Evolutionary conservation across 805 yeast genomes (phyloP), one percentile per base, ranked within the genome.

Genomic region (Ascoidea asiatica): DNA sequence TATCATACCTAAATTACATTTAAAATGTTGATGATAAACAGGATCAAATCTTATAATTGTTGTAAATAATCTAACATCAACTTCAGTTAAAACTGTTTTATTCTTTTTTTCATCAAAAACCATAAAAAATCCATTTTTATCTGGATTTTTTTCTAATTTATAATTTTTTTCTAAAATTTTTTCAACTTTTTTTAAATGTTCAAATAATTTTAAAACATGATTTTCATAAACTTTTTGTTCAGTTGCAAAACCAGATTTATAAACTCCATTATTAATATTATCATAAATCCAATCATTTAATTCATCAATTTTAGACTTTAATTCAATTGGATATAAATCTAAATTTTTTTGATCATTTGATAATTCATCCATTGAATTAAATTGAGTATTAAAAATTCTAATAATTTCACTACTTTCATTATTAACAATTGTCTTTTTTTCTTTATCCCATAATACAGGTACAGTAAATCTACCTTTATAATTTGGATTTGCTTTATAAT

Each of bases 21-120:
- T 92, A 75, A 90, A 92, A 62, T 90, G 97, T 62, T 89, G 95
- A 44, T 82, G 90, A 58, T 90, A 90, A 19, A 88, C 95, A 1
- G 94, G 83, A 60, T 90, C 97, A 56, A 90, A 90, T 55, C 98
- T 76, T 39, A 87, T 70, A 47, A 90, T 79, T 2, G 97, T 90
- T 20, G 96, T 78, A 65, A 66, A 90, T 42, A 90, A 73, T 51
- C 97, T 72, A 46, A 90, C 70, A 60, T 90, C 98, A 5, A 95
- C 95, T 64, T 90, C 96, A 1, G 97, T 89, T 44, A 90, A 64
- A n/a, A n/a, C n/a, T n/a, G n/a, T n/a, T n/a, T n/a, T n/a, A n/a
- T n/a, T n/a, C n/a, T n/a, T n/a, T n/a, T n/a, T n/a, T 41, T 62
- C 65, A 45, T 77, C 69, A 5, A 89, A 90, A 7, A 77, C 56